Evolutionary conservation across 1,284 basidiomycete genomes (phyloP), one percentile per base, ranked within the genome.

Genomic region (Rhodotorula sp.): DNA sequence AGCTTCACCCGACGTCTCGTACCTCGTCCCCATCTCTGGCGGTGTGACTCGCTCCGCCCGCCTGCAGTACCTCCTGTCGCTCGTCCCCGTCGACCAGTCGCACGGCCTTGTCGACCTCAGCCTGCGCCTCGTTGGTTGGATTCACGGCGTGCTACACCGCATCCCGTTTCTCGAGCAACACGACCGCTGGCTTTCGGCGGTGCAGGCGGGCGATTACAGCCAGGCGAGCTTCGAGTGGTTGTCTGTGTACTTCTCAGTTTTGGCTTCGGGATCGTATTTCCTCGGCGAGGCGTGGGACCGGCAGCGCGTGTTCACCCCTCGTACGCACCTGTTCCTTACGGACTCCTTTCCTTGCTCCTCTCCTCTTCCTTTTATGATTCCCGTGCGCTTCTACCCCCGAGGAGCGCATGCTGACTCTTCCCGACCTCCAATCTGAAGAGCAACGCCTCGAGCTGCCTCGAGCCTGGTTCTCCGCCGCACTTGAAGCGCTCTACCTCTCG

Each of bases 121-220:
- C 58, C 22, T 60, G n/a, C 41, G 29, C 19, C 58, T 60, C 44
- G 9, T 25, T 32, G 58, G 58, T n/a, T 60, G 58, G 58, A 60
- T 60, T 15, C 58, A 60, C 44, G 58, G 58, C 41, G 58, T 36
- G 29, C 44, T 60, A 21, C 32, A 34, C 58, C 29, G 21, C 29
- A 19, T 9, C 6, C n/a, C 21, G 9, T 60, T 48, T 44, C 41
- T 60, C 12, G 29, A 46, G 21, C 29, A 60, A 41, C 58, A 60
- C 44, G 44, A 60, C 58, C 15, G 15, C 6, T 46, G 46, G 19
- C n/a, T 60, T 41, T 44, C 29, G 13, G 41, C 17, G 9, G 25
- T 60, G 1, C 58, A 36, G 9, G 21, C 19, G 3, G 58, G 58
- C 41, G 29, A 46, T 8, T 25, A 46, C 41, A 29, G 8, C 58